A percentile compares a stretch with the other conserved stretches of the same genome.
phyloP scores from a whole-genome alignment of 768 basidiomycete genomes.

The Pleurotus djamor region DNA sequence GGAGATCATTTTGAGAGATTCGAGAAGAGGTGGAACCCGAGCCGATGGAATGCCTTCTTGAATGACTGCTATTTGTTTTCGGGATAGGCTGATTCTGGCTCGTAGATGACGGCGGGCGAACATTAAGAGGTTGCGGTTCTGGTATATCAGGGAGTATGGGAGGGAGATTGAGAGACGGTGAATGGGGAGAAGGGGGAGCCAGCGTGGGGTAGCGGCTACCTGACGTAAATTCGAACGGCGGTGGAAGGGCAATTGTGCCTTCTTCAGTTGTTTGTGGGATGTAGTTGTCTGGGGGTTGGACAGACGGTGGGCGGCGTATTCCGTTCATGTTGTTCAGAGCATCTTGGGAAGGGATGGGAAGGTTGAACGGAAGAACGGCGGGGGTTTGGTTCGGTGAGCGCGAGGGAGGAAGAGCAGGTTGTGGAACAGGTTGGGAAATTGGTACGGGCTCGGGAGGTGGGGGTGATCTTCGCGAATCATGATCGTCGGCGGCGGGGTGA shows the following conservation, averaged over 20 bases:
- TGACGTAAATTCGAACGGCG: neutral
- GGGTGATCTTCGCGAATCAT: neutral
- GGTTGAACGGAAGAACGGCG: neutral
- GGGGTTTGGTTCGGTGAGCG: neutral
- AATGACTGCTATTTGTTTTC: slow-evolving; percentile 1
- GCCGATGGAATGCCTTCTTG: slow-evolving; percentile 15
- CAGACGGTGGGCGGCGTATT: neutral
- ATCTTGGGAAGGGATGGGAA: slow-evolving; percentile 1
- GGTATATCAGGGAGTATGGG: neutral
- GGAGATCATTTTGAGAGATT: slow-evolving; percentile 31
- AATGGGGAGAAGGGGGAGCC: neutral
- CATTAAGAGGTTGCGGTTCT: neutral
- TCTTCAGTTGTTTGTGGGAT: slow-evolving; percentile 1
- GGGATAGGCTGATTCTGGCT: neutral
- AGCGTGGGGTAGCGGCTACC: slow-evolving; percentile 1
- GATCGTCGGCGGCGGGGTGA: neutral
- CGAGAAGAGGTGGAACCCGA: slow-evolving; percentile 23
- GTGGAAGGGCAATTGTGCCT: slow-evolving; percentile 1
- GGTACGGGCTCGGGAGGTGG: slow-evolving; percentile 1
- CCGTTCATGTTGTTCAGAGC: neutral
- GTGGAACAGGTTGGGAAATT: slow-evolving; percentile 1
- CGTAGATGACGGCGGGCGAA: neutral
- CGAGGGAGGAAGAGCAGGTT: neutral
- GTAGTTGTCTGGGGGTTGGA: slow-evolving; percentile 8
- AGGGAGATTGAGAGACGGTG: neutral